These are phyloP conservation scores for Metschnikowia lachancei DNA, from an alignment of 805 yeast species.

Conservation along the genomic window DNA sequence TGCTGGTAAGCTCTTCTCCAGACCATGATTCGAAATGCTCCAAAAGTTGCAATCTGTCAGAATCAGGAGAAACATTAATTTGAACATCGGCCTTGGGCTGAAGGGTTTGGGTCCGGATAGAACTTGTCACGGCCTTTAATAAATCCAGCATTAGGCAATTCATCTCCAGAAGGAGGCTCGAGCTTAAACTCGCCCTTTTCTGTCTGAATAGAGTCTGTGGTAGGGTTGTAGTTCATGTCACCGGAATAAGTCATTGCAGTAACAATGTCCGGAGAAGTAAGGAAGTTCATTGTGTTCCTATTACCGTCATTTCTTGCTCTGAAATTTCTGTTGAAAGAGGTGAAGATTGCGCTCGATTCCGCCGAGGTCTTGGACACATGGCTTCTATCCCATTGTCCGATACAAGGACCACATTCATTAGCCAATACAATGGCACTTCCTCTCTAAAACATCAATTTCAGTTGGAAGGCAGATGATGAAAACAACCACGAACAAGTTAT, in stretches of 20 bases:
- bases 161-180: slow-evolving; percentile 76
- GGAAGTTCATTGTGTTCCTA: slow-evolving; percentile 94
- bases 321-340: slow-evolving; percentile 97
- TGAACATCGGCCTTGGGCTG: slow-evolving; percentile 55
- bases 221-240: slow-evolving; percentile 86
- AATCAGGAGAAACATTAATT: slow-evolving; percentile 76
- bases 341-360: slow-evolving; percentile 84
- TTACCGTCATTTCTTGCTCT: slow-evolving; percentile 98
- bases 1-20: slow-evolving; percentile 75
- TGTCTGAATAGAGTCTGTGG: slow-evolving; percentile 75
- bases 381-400: slow-evolving; percentile 98
- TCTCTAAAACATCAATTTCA: slow-evolving; percentile 73
- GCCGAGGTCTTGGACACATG: slow-evolving; percentile 63
- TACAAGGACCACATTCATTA: slow-evolving; percentile 99
- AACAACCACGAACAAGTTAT: no score
- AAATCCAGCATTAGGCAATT: slow-evolving; percentile 79
- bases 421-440: slow-evolving; percentile 90
- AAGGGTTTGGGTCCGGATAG: slow-evolving; percentile 72
- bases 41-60: slow-evolving; percentile 86
- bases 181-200: slow-evolving; percentile 77
- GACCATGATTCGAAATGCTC: slow-evolving; percentile 88
- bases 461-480: no score
- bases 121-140: slow-evolving; percentile 69
- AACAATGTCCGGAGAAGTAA: slow-evolving; percentile 98
- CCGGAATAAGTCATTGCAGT: slow-evolving; percentile 97